Evolutionary conservation across 768 basidiomycete genomes (phyloP).

Genomic region (Russula virescens): DNA sequence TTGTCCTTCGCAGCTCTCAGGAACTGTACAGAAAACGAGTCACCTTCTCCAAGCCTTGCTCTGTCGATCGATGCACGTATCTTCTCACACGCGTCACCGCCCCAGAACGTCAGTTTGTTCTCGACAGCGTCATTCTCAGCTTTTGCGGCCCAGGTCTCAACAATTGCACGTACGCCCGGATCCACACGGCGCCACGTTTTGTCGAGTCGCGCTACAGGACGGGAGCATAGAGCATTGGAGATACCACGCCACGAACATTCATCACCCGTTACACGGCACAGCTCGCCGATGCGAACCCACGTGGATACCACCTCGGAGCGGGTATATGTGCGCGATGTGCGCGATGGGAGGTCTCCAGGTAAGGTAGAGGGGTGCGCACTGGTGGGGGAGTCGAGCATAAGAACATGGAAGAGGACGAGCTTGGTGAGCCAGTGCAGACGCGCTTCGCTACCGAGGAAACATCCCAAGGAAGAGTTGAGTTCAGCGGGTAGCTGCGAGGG

Average conservation of each 20-base stretch:
- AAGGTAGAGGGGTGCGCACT: constrained; percentile 30
- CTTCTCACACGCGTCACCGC: constrained; percentile 35
- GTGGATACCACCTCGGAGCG: constrained; percentile 66
- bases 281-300: constrained; percentile 71
- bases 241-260: constrained; percentile 79
- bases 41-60: constrained; percentile 24
- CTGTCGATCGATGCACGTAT: constrained; percentile 32
- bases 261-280: constrained; percentile 66
- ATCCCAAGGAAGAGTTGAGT: constrained; percentile 18
- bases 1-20: constrained; percentile 34
- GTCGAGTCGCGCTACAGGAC: constrained; percentile 68
- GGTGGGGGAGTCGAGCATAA: constrained; percentile 51
- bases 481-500: background rate
- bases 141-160: constrained; percentile 60
- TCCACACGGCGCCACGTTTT: constrained; percentile 80
- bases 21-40: constrained; percentile 41
- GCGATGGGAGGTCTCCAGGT: constrained; percentile 27
- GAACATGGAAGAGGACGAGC: constrained; percentile 61
- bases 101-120: constrained; percentile 56
- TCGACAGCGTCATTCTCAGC: constrained; percentile 39
- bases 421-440: constrained; percentile 80
- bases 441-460: constrained; percentile 63
- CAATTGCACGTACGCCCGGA: constrained; percentile 44
- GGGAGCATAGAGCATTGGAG: constrained; percentile 59
- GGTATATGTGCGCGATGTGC: constrained; percentile 56